Base-by-base conservation (phyloP, 176 grass and related monocot genomes). In the Hyparrhenia diplandra region DNA sequence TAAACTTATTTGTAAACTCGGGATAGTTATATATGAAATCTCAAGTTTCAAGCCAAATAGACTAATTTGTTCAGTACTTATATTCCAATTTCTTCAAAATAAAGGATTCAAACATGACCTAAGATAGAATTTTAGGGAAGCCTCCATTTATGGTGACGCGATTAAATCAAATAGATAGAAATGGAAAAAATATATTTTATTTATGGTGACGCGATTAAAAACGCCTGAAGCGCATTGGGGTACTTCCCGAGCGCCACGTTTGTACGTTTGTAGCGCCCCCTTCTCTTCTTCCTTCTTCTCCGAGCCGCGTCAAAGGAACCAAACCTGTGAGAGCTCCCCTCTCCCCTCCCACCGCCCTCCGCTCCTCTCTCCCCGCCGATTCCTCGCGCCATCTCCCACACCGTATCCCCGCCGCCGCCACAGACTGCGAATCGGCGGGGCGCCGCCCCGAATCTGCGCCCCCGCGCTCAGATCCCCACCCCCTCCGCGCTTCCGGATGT, bases 401-500 rank as follows among this genome's bases (percentile, higher is more conserved):
- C 18, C 14, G 64, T 67, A 60, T 42, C 67, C 41, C 67, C 49
- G 41, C 51, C 29, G 75, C n/a, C 29, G 39, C 24, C 51, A 42
- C 73, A 3, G 41, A 54, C 73, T 27, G 71, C 57, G 75, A 82
- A 71, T 57, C 63, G 12, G 85, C 76, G 25, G 24, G 1, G 16
- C 28, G 36, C 28, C 10, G 36, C 55, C 21, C 36, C 74, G 52
- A 88, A 83, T 92, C 81, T 11, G 55, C 79, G 72, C 60, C 16
- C 11, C 73, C 59, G 78, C 67, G 37, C 83, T 49, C 74, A 86
- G 76, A 83, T 83, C 89, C 64, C 69, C 69, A 35, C 45, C 34
- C 75, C 35, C 27, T 40, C 54, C 74, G 62, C 74, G 78, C 69
- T 74, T 30, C 88, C 79, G 86, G 88, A 96, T 93, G 90, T 88